These are phyloP conservation scores for Cairneyella variabilis DNA, from an alignment of 495 filamentous ascomycete genomes.

Conservation along the genomic window DNA sequence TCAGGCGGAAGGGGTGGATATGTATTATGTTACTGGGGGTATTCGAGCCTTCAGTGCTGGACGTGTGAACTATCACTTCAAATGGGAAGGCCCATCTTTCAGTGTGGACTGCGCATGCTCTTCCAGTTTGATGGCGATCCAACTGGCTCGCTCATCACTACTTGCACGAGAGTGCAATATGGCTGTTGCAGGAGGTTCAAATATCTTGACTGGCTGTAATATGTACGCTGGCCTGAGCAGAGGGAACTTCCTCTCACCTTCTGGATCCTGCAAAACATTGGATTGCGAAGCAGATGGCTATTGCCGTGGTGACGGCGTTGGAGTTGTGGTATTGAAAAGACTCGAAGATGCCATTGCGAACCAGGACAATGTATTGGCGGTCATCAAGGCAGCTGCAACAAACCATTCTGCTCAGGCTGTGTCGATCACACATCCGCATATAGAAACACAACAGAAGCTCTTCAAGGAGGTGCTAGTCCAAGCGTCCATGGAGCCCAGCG, in stretches of 20 bases:
- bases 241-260: constrained; percentile 33
- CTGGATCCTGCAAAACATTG: constrained; percentile 36
- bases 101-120: constrained; percentile 50
- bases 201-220: constrained; percentile 60
- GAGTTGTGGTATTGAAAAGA: constrained; percentile 67
- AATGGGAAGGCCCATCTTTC: constrained; percentile 35
- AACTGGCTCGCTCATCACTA: constrained; percentile 40
- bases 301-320: constrained; percentile 70
- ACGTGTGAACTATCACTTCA: constrained; percentile 43
- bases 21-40: constrained; percentile 86
- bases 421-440: constrained; percentile 69
- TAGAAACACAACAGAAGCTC: constrained; percentile 17
- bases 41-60: constrained; percentile 77
- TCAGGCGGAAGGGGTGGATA: constrained; percentile 81
- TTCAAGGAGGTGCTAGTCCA: constrained; percentile 60
- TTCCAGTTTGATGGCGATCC: constrained; percentile 44
- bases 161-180: constrained; percentile 34
- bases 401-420: constrained; percentile 72
- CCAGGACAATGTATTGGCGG: constrained; percentile 65
- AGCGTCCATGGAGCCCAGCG: constrained; percentile 63
- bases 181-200: constrained; percentile 58
- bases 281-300: constrained; percentile 64
- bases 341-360: constrained; percentile 69
- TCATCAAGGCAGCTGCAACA: constrained; percentile 61
- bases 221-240: constrained; percentile 77